Evolutionary conservation across 1,284 basidiomycete genomes (phyloP).

Genomic region (Naganishia sp.): DNA sequence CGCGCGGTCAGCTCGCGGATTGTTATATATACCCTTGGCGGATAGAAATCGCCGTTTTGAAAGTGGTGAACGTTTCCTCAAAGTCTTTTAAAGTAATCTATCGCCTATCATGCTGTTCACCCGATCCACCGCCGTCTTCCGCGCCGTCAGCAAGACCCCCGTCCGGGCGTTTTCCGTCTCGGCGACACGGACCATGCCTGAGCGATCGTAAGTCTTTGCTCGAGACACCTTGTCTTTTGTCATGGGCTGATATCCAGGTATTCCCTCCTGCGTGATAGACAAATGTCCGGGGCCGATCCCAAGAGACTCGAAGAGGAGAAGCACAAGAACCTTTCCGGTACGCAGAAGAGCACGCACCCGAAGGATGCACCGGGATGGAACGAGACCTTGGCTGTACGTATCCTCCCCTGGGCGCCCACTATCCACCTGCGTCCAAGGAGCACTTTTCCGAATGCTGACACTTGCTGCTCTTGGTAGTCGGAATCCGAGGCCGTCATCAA

Average conservation of each 20-base stretch:
- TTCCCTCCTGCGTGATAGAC: not conserved
- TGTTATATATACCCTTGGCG: slow-evolving; percentile 4
- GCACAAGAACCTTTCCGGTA: slow-evolving; percentile 42
- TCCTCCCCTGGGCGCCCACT: not conserved
- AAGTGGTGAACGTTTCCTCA: no score
- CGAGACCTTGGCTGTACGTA: slow-evolving; percentile 49
- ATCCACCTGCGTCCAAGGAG: not conserved
- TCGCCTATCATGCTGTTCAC: slow-evolving; percentile 6
- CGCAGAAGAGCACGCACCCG: slow-evolving; percentile 40
- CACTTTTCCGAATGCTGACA: not conserved
- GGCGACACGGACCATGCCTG: slow-evolving; percentile 13
- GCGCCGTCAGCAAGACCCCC: slow-evolving; percentile 14
- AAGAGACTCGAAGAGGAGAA: slow-evolving; percentile 45
- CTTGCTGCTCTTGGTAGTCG: slow-evolving; percentile 37
- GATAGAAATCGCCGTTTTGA: no score
- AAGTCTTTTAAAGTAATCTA: not conserved
- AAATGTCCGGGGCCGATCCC: slow-evolving; percentile 27
- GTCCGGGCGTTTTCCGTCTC: slow-evolving; percentile 27
- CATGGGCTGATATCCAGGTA: not conserved
- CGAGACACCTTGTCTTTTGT: no score
- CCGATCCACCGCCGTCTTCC: slow-evolving; percentile 24
- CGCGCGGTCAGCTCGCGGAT: not conserved
- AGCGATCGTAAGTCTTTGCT: slow-evolving; percentile 20
- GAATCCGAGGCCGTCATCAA: slow-evolving; percentile 49
- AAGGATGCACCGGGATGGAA: slow-evolving; percentile 51